A percentile compares a stretch with the other conserved stretches of the same genome.
Evolutionary conservation across 345 rosid species (phyloP).

Genomic region (Pseudoturritis turrita): DNA sequence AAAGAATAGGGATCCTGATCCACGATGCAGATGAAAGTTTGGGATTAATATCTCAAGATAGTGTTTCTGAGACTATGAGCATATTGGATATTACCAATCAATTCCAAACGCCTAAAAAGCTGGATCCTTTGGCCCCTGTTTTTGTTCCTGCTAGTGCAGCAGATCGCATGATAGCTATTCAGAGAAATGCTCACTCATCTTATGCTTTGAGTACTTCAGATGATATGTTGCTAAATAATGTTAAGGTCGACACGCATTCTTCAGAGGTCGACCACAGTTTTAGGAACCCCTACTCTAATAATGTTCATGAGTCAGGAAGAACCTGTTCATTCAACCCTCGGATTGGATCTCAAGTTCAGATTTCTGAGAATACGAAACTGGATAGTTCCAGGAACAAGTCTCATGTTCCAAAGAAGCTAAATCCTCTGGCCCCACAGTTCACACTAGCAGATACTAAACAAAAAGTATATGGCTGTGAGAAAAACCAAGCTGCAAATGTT

Average conservation of each 20-base stretch:
- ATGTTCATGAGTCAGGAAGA: slow-evolving; percentile 10
- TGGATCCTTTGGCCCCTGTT: slow-evolving; percentile 20
- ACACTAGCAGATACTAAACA: not conserved
- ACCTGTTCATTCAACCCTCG: slow-evolving; percentile 20
- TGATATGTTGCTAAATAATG: not conserved
- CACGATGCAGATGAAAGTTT: slow-evolving; percentile 3
- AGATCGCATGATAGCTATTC: not conserved
- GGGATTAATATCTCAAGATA: slow-evolving; percentile 9
- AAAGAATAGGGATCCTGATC: not conserved
- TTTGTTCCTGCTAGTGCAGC: slow-evolving; percentile 14
- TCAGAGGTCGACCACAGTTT: slow-evolving; percentile 12
- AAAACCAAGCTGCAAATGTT: not conserved
- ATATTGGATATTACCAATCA: not conserved
- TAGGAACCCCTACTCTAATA: not conserved
- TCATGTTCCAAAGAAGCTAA: not conserved
- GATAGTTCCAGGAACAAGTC: not conserved
- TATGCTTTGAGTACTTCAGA: not conserved
- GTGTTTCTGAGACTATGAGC: slow-evolving; percentile 3
- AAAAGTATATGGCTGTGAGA: not conserved
- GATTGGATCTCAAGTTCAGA: slow-evolving; percentile 26
- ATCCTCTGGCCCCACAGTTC: slow-evolving; percentile 21
- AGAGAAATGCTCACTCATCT: not conserved
- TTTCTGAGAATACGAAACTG: slow-evolving; percentile 25
- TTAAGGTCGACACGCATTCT: slow-evolving; percentile 16
- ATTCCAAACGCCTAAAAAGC: not conserved